Evolutionary conservation across 2,329 filamentous ascomycete genomes (phyloP).

Genomic region (Fusarium beomiforme): DNA sequence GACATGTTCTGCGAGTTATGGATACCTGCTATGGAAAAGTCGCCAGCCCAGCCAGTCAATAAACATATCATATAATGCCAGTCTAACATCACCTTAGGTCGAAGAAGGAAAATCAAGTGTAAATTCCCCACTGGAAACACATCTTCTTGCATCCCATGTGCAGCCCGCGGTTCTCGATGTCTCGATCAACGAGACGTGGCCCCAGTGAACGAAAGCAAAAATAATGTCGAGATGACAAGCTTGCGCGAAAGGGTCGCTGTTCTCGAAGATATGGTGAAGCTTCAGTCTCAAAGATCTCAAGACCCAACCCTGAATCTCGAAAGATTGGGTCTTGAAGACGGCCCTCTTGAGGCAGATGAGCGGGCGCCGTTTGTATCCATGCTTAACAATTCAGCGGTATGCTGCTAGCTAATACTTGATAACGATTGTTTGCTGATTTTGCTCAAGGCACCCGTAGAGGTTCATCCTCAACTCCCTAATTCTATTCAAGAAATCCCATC

Average conservation of each 20-base stretch:
- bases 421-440: not conserved
- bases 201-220: not conserved
- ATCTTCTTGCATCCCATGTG: not conserved
- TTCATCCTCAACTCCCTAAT: no score
- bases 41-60: no score
- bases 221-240: not conserved
- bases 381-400: not conserved
- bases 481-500: rapidly evolving
- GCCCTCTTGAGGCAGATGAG: not conserved
- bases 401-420: no score
- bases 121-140: not conserved
- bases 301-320: rapidly evolving
- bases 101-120: not conserved
- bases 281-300: not conserved
- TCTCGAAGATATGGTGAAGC: not conserved
- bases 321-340: not conserved
- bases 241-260: not conserved
- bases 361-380: not conserved
- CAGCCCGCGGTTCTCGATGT: not conserved
- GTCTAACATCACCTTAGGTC: not conserved
- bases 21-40: rapidly evolving
- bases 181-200: not conserved
- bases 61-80: rapidly evolving
- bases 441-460: not conserved
- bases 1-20: no score